Evolutionary conservation across 1,284 basidiomycete species (phyloP).

Genomic region (Ustilago bromivora): DNA sequence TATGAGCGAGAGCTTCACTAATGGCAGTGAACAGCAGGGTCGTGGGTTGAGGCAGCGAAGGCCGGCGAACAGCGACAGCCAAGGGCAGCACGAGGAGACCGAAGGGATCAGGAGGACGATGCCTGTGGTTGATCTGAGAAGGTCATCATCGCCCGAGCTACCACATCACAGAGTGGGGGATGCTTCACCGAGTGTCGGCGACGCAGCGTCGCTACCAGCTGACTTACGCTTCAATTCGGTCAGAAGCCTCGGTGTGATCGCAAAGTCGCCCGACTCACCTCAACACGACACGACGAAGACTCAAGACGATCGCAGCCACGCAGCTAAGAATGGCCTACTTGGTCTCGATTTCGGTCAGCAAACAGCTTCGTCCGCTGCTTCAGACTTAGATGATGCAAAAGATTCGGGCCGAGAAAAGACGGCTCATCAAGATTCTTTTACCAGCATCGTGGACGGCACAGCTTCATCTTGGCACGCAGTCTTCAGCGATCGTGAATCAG

Average conservation of each 20-base stretch:
- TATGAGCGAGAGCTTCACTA: slow-evolving; percentile 20
- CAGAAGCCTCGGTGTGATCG: not conserved
- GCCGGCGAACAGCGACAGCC: not conserved
- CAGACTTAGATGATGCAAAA: not conserved
- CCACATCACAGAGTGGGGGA: slow-evolving; percentile 35
- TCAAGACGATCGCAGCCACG: slow-evolving; percentile 9
- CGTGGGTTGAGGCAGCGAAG: slow-evolving; percentile 24
- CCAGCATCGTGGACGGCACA: slow-evolving; percentile 27
- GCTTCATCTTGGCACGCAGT: slow-evolving; percentile 49
- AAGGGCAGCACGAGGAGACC: not conserved
- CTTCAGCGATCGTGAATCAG: slow-evolving; percentile 21
- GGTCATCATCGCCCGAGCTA: slow-evolving; percentile 26
- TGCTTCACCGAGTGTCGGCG: slow-evolving; percentile 16
- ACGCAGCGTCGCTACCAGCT: slow-evolving; percentile 12
- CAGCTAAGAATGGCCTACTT: slow-evolving; percentile 24
- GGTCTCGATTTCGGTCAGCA: slow-evolving; percentile 27
- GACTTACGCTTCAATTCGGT: slow-evolving; percentile 18
- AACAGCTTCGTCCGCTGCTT: not conserved
- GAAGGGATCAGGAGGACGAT: not conserved
- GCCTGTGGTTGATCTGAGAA: slow-evolving; percentile 18
- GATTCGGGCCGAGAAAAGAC: not conserved
- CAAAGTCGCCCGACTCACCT: not conserved
- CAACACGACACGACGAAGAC: not conserved
- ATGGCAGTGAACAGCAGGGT: slow-evolving; percentile 3
- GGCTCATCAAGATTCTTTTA: slow-evolving; percentile 21